Conservation (phyloP, 805 yeast species). For the Pichia deserticola region DNA sequence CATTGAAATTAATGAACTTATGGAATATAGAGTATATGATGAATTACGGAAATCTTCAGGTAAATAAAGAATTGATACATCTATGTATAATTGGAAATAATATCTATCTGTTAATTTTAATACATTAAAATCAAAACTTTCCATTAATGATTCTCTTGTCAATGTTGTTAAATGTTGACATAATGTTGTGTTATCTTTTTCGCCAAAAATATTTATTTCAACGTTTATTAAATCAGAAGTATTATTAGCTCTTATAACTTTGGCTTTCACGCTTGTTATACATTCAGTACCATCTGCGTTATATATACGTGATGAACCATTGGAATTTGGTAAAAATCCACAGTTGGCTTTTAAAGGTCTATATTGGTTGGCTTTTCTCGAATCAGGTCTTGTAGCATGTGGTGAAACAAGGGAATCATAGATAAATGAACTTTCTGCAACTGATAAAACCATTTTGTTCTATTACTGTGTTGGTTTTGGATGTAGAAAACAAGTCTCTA, state of each 20-base stretch:
- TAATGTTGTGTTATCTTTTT: constrained; percentile 70
- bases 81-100: constrained; percentile 70
- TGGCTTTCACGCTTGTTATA: constrained; percentile 82
- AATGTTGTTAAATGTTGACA: constrained; percentile 57
- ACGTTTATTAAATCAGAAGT: constrained; percentile 54
- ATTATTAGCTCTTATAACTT: constrained; percentile 46
- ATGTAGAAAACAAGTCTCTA: not conserved
- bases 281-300: constrained; percentile 90
- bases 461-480: too few relatives aligned
- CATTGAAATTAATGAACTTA: constrained; percentile 60
- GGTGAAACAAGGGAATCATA: constrained; percentile 68
- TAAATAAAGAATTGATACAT: constrained; percentile 69
- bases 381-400: constrained; percentile 65
- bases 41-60: constrained; percentile 31
- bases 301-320: constrained; percentile 86
- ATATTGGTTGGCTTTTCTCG: constrained; percentile 65
- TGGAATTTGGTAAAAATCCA: constrained; percentile 75
- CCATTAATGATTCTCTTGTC: constrained; percentile 44
- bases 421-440: constrained; percentile 69
- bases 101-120: constrained; percentile 66
- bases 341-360: constrained; percentile 81
- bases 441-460: constrained; percentile 53
- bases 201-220: constrained; percentile 75
- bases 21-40: constrained; percentile 62
- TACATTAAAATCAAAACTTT: constrained; percentile 43